These are phyloP conservation scores for Boletus pseudo-olivaceus DNA, from an alignment of 768 basidiomycete species.

Conservation along the genomic window DNA sequence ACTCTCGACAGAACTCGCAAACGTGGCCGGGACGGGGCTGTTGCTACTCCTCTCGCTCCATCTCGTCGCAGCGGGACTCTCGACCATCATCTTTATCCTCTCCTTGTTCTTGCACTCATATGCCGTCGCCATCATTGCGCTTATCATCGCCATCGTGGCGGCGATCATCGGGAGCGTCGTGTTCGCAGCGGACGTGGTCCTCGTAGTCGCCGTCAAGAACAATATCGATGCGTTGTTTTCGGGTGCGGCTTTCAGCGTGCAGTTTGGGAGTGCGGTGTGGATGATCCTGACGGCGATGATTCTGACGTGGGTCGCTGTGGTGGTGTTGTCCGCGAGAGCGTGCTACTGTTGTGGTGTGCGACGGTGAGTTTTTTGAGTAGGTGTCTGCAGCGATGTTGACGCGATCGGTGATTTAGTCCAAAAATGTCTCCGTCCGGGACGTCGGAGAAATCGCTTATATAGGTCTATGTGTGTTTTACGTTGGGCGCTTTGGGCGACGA, in stretches of 20 bases:
- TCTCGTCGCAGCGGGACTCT: conserved; percentile 58
- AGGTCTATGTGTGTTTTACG: neutral
- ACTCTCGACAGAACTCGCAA: conserved; percentile 42
- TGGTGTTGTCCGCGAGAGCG: conserved; percentile 58
- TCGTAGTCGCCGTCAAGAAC: conserved; percentile 50
- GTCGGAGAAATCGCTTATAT: neutral
- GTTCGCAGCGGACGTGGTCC: conserved; percentile 58
- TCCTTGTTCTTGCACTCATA: conserved; percentile 61
- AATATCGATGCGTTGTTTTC: conserved; percentile 39
- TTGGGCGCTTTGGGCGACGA: neutral
- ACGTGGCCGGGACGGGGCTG: conserved; percentile 47
- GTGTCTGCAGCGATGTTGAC: conserved; percentile 4
- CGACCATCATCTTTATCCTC: conserved; percentile 49
- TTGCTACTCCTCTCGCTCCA: conserved; percentile 64
- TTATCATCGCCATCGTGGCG: conserved; percentile 55
- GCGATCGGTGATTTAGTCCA: conserved; percentile 4
- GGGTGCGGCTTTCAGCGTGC: conserved; percentile 41
- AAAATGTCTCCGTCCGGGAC: neutral
- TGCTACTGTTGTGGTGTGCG: conserved; percentile 70
- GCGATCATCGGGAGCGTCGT: conserved; percentile 53
- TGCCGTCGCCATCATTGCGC: conserved; percentile 50
- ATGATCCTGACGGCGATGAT: conserved; percentile 58
- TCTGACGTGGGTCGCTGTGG: conserved; percentile 57
- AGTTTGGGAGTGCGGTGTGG: conserved; percentile 71
- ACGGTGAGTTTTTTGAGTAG: conserved; percentile 25